Conservation (phyloP, 345 rosid genomes). For the Hypericum androsaemum region DNA sequence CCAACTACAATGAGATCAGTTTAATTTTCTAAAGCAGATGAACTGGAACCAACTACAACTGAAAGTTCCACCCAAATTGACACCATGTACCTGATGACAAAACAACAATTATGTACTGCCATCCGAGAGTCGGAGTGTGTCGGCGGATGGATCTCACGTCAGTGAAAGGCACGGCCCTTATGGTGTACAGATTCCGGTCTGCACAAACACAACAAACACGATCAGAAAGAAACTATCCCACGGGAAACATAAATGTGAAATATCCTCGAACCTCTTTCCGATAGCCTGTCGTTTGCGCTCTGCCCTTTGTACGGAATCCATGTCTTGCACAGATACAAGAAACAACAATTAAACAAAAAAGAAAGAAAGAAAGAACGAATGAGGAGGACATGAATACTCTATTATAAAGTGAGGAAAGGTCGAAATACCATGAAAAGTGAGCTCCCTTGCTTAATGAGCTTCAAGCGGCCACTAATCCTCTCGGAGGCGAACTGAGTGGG, state of each 20-base stretch:
- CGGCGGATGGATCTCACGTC: conserved; percentile 79
- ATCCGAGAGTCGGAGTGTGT: conserved; percentile 86
- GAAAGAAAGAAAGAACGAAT: neutral
- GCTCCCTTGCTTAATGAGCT: conserved; percentile 69
- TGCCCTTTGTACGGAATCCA: conserved; percentile 94
- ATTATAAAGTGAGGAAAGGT: neutral
- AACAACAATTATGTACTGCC: conserved; percentile 90
- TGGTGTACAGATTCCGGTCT: conserved; percentile 87
- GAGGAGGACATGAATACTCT: too few species aligned
- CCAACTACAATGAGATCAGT: too few species aligned
- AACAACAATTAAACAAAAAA: neutral
- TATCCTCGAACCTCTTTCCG: conserved; percentile 62
- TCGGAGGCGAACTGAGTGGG: conserved; percentile 83
- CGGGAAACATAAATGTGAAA: neutral
- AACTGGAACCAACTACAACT: neutral
- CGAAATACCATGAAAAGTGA: conserved; percentile 53
- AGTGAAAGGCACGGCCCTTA: conserved; percentile 60
- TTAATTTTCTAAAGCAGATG: neutral
- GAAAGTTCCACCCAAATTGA: neutral
- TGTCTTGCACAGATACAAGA: conserved; percentile 32
- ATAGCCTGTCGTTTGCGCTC: conserved; percentile 46
- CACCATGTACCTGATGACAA: conserved; percentile 60
- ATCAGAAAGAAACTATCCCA: neutral
- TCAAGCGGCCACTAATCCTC: conserved; percentile 86
- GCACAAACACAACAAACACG: conserved; percentile 12